Conservation (phyloP, 768 basidiomycete genomes). For the Kwoniella heveanensis region DNA sequence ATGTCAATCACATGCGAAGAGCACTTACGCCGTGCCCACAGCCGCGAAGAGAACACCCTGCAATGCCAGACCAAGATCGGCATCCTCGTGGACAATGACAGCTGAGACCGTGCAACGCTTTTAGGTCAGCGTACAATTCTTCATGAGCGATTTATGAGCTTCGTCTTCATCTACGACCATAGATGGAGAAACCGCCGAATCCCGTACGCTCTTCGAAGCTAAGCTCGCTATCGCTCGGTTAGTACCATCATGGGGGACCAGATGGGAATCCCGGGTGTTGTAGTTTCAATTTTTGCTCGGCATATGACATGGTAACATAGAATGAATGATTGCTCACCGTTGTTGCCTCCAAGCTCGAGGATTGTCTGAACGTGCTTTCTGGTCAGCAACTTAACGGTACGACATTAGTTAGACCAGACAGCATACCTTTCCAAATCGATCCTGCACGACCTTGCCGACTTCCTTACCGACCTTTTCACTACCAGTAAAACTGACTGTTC, state of each 20-base stretch:
- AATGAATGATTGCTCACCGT: conserved; percentile 62
- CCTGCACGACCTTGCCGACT: conserved; percentile 84
- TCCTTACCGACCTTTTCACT: conserved; percentile 82
- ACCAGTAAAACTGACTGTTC: conserved; percentile 95
- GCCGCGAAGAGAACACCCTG: conserved; percentile 92
- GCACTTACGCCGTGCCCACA: conserved; percentile 69
- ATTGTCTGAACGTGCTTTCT: too few relatives aligned
- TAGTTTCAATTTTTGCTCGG: conserved; percentile 6
- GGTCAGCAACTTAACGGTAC: conserved; percentile 8
- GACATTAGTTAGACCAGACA: not conserved
- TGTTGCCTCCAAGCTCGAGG: conserved; percentile 92
- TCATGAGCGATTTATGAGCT: not conserved
- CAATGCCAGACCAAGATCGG: conserved; percentile 84
- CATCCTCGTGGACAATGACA: conserved; percentile 88
- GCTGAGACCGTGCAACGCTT: conserved; percentile 60
- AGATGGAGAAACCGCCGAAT: conserved; percentile 14
- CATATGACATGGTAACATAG: not conserved
- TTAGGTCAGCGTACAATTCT: not conserved
- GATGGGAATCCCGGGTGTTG: conserved; percentile 21
- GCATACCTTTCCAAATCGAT: conserved; percentile 77
- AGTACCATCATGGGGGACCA: conserved; percentile 20
- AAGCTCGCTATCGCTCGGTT: conserved; percentile 14
- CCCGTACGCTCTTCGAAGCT: conserved; percentile 15
- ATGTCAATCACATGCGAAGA: not conserved
- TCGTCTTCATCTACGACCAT: conserved; percentile 12